Evolutionary conservation across 2,329 filamentous ascomycete species (phyloP).

Genomic region (Fusarium domesticum): DNA sequence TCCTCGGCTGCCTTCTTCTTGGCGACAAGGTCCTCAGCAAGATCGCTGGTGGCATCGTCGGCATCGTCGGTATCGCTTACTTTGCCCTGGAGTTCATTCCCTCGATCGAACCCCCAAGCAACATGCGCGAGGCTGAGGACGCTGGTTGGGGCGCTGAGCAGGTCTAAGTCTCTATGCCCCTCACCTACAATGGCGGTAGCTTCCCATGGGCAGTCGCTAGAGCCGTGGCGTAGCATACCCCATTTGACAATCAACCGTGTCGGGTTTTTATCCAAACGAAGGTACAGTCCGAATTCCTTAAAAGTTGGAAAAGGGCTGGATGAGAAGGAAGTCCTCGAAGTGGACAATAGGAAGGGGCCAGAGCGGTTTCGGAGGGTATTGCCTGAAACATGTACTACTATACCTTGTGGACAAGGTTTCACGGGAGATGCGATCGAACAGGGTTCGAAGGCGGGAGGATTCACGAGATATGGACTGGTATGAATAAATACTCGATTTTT

Average conservation of each 20-base stretch:
- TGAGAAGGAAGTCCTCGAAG: no score
- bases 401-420: constrained; percentile 15
- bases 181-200: no score
- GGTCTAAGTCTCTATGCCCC: constrained; percentile 48
- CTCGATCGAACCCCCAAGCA: constrained; percentile 74
- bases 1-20: constrained; percentile 83
- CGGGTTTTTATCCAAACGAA: not conserved
- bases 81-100: constrained; percentile 71
- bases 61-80: constrained; percentile 76
- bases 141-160: constrained; percentile 75
- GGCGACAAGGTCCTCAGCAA: constrained; percentile 63
- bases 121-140: constrained; percentile 73
- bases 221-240: no score
- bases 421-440: constrained; percentile 7
- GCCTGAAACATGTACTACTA: constrained; percentile 13
- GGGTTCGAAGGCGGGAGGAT: constrained; percentile 5
- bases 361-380: no score
- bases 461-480: constrained; percentile 5
- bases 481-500: no score
- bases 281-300: not conserved
- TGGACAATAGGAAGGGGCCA: no score
- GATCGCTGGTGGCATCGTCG: constrained; percentile 75
- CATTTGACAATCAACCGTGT: no score
- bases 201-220: no score
- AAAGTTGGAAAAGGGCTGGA: no score